phyloP scores from a whole-genome alignment of 176 grass and related monocot species.

The Phoenix dactylifera region DNA sequence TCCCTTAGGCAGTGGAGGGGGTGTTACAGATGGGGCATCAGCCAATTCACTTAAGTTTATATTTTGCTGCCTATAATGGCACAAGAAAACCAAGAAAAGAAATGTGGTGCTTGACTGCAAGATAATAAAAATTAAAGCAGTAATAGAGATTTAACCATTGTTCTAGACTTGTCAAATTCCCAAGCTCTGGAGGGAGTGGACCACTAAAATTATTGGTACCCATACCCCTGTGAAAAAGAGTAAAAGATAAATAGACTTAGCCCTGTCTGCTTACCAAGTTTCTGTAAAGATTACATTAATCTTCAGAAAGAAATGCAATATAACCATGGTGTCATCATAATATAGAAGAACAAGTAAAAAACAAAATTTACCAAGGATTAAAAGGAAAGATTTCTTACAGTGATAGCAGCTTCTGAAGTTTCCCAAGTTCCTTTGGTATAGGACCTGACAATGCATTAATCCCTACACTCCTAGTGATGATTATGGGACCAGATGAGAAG shows the following conservation, averaged over 20 bases:
- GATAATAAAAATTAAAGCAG: neutral
- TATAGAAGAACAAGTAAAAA: too few relatives aligned
- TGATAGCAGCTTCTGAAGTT: constrained; percentile 32
- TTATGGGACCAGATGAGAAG: constrained; percentile 9
- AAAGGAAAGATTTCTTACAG: constrained; percentile 37
- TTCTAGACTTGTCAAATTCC: constrained; percentile 43
- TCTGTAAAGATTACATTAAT: too few relatives aligned
- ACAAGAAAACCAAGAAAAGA: too few relatives aligned
- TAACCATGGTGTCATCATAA: too few relatives aligned
- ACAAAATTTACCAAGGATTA: neutral
- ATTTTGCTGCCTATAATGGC: too few relatives aligned
- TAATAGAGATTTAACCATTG: constrained; percentile 29
- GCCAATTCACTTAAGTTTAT: too few relatives aligned
- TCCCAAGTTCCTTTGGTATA: constrained; percentile 73
- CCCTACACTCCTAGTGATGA: constrained; percentile 34
- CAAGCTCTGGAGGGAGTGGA: constrained; percentile 52
- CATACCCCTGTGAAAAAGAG: constrained; percentile 38
- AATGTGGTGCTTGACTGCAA: neutral
- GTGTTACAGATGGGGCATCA: too few relatives aligned
- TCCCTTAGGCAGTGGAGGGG: too few relatives aligned
- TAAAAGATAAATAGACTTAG: too few relatives aligned
- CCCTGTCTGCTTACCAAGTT: too few relatives aligned
- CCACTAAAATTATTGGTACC: constrained; percentile 59
- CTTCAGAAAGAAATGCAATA: too few relatives aligned
- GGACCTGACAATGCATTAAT: constrained; percentile 77